Base-by-base conservation (phyloP, 805 yeast species). In the Komagataella mondaviorum region DNA sequence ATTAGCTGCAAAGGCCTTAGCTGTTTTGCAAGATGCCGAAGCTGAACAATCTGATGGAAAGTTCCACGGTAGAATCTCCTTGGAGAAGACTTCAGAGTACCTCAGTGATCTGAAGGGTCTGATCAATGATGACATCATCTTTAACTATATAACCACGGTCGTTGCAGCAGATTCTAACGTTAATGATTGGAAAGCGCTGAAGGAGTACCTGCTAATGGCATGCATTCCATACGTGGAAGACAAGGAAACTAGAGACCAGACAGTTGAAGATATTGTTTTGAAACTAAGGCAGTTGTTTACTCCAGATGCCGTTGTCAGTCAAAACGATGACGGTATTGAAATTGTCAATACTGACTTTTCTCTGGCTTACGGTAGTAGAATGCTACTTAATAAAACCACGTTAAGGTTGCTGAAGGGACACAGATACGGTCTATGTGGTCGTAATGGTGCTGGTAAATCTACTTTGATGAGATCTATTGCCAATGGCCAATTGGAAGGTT, bases 361-460 rank as follows among this genome's bases (percentile, higher is more conserved):
- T 0, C 73, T 91, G 57, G 99, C 99, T 44, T 93, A 93, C 65
- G 99, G 99, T 70, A 87, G 96, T 23, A 82, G 97, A 71, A 91
- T 91, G 97, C 77, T 93, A 59, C 74, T 91, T 60, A 91, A 90
- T 76, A 93, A 93, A 72, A 89, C 99, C 48, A 86, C 77, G 55
- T 72, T 91, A 65, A 80, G 96, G 63, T 76, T 91, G 55, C 73
- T 87, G 59, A 88, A 90, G 71, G 98, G 98, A 61, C 97, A 88
- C 71, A 80, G 99, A 70, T 91, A 91, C 64, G 99, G 99, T 74
- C 77, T 91, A 55, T 88, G 96, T 76, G 99, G 99, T 65, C 78
- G 97, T 71, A 91, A 91, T 66, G 99, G 99, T 77, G 97, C 96
- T 54, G 99, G 99, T 73, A 91, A 91, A 70, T 89, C 97, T 12